Base-by-base conservation (phyloP, 2,329 filamentous ascomycete species). In the Podosphaera aphanis region DNA sequence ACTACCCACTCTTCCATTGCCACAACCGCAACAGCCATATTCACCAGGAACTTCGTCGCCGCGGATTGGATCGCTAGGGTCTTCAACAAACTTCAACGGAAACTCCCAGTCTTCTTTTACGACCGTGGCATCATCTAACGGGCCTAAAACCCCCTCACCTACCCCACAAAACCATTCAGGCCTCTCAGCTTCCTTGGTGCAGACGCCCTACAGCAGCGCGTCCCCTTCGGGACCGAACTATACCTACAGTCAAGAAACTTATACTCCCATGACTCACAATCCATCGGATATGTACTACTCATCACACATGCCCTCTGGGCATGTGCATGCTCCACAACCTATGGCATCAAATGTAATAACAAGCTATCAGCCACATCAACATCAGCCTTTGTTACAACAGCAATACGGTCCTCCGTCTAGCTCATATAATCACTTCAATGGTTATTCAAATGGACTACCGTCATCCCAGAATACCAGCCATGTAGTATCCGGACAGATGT, bases 201-300 rank as follows among this genome's bases (percentile, higher is more conserved):
- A 59, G 40, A 54, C 56, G 11, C 47, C 54, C 3, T 57, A 55
- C 46, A 55, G 48, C 48, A 55, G 50, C 38, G 55, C 54, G 10
- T 51, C 58, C 23, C 60, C 59, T 13, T 57, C 62, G 39, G 59
- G 56, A 45, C 61, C 65, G 37, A 55, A 59, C 31, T 68, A 66
- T 51, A 50, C 56, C 13, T 66, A 65, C 53, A 57, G 55, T 33
- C 58, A 61, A 45, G 58, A 60, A 21, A 50, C 55, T 33, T 61
- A 59, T 43, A 55, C 59, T 57, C 67, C 61, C 63, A 93, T 94
- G 86, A 93, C 93, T 66, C 79, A 80, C 63, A 71, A 73, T 56
- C 73, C 76, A 57, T 69, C 76, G 54, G 88, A 93, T 56, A 82
- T 92, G 77, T 90, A 93, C 62, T 85, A 90, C 58, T 71, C 78